Evolutionary conservation across 1,284 basidiomycete genomes (phyloP).

Genomic region (Pisolithus thermaeus): DNA sequence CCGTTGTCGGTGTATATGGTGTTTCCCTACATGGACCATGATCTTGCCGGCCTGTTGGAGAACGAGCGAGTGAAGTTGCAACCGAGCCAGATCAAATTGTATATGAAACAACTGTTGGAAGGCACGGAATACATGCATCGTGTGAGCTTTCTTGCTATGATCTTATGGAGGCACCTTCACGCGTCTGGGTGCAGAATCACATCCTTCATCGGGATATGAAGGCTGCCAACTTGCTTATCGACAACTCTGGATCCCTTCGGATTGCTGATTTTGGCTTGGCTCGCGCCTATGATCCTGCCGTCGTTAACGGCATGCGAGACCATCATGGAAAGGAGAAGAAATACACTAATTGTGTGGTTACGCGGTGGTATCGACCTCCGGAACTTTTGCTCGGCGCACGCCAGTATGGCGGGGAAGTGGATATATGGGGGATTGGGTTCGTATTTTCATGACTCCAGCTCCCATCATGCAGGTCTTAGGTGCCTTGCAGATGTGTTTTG

Average conservation of each 20-base stretch:
- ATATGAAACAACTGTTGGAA: conserved; percentile 92
- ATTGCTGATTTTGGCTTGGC: conserved; percentile 98
- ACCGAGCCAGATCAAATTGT: conserved; percentile 88
- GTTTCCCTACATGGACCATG: conserved; percentile 99
- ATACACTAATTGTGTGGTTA: conserved; percentile 99
- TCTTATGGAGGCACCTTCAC: conserved; percentile 4
- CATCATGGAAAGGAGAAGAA: conserved; percentile 53
- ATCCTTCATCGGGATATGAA: conserved; percentile 99
- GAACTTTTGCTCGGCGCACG: conserved; percentile 88
- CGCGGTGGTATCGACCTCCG: conserved; percentile 96
- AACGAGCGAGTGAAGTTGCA: conserved; percentile 81
- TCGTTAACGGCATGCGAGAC: conserved; percentile 39
- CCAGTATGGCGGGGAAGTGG: conserved; percentile 90
- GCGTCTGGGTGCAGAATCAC: conserved; percentile 61
- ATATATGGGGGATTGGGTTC: conserved; percentile 98
- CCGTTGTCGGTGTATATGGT: conserved; percentile 95
- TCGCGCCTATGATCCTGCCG: conserved; percentile 59
- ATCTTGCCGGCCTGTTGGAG: conserved; percentile 90
- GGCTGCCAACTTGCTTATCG: conserved; percentile 94
- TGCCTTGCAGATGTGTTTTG: conserved; percentile 68
- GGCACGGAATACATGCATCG: conserved; percentile 94
- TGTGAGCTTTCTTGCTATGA: conserved; percentile 38
- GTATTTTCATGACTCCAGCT: conserved; percentile 23
- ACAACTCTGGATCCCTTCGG: conserved; percentile 74
- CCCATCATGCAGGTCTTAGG: conserved; percentile 4